Conservation (phyloP, 495 filamentous ascomycete species). For the Thermochaetoides thermophila region DNA sequence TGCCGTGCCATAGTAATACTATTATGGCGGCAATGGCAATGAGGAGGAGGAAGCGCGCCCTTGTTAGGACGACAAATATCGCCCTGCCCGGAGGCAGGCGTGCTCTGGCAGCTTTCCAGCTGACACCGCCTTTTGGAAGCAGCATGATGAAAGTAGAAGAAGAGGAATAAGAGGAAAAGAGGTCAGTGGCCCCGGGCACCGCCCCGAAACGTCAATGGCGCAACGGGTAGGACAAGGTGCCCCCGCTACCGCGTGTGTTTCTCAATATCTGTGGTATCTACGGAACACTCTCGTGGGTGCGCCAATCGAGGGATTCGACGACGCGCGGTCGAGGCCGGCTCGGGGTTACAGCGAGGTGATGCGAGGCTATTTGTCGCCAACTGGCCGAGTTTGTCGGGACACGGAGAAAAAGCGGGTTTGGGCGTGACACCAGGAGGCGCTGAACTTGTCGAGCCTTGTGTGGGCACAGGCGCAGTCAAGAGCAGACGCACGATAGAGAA, state of each 20-base stretch:
- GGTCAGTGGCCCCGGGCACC: conserved; percentile 24
- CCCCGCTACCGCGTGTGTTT: conserved; percentile 3
- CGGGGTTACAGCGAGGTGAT: background rate
- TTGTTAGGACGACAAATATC: conserved; percentile 59
- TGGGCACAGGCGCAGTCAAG: too few species aligned
- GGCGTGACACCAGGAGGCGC: too few species aligned
- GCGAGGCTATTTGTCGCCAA: too few species aligned
- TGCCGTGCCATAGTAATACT: conserved; percentile 79
- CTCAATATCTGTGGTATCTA: background rate
- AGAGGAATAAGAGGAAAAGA: too few species aligned
- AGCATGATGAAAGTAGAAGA: conserved; percentile 39
- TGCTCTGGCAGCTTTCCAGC: conserved; percentile 79
- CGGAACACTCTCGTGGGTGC: background rate
- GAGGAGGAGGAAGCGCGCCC: conserved; percentile 65
- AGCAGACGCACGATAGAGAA: too few species aligned
- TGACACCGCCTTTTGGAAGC: conserved; percentile 77
- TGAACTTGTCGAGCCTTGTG: too few species aligned
- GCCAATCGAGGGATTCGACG: conserved; percentile 3
- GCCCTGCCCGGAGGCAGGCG: conserved; percentile 54
- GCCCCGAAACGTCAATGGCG: conserved; percentile 11
- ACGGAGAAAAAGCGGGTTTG: too few species aligned
- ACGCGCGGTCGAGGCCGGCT: background rate
- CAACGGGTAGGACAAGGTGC: conserved; percentile 2
- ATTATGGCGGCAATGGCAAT: conserved; percentile 57
- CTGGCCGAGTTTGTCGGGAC: too few species aligned